Conservation (phyloP, 345 rosid genomes). For the Psidium friedrichsthalianum region DNA sequence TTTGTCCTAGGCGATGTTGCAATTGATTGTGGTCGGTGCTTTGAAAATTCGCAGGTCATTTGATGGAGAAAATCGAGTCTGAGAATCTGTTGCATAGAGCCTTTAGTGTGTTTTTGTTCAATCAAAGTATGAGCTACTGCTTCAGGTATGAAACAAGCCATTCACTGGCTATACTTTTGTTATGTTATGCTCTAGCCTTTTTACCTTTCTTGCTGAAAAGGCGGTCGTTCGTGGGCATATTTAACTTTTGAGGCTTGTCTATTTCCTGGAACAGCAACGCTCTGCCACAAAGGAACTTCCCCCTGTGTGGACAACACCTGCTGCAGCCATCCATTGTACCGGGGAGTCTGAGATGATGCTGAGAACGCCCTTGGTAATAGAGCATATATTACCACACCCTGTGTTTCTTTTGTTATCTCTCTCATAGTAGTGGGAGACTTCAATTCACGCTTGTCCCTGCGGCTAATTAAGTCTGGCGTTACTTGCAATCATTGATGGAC, state of each 20-base stretch:
- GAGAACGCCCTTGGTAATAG: constrained; percentile 59
- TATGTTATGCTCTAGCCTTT: background rate
- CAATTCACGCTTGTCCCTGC: background rate
- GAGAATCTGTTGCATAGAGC: constrained; percentile 86
- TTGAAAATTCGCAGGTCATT: constrained; percentile 48
- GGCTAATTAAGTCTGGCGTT: background rate
- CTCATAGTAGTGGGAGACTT: background rate
- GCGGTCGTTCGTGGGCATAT: background rate
- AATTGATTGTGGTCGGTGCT: background rate
- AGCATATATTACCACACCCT: background rate
- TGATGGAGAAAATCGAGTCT: constrained; percentile 87
- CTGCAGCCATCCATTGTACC: constrained; percentile 94
- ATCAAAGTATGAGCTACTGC: constrained; percentile 89
- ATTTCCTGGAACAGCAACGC: constrained; percentile 54
- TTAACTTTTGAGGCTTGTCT: background rate
- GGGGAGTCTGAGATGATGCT: constrained; percentile 70
- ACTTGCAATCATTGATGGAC: background rate
- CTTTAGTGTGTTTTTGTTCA: constrained; percentile 88
- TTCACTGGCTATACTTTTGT: background rate
- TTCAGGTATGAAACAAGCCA: constrained; percentile 49
- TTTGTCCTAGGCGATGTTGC: background rate
- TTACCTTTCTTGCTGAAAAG: background rate
- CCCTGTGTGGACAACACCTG: constrained; percentile 99
- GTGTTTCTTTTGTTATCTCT: background rate
- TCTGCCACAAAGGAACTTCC: constrained; percentile 93